Evolutionary conservation across 1,284 basidiomycete species (phyloP).

Genomic region (Salmacisia buchloeana): DNA sequence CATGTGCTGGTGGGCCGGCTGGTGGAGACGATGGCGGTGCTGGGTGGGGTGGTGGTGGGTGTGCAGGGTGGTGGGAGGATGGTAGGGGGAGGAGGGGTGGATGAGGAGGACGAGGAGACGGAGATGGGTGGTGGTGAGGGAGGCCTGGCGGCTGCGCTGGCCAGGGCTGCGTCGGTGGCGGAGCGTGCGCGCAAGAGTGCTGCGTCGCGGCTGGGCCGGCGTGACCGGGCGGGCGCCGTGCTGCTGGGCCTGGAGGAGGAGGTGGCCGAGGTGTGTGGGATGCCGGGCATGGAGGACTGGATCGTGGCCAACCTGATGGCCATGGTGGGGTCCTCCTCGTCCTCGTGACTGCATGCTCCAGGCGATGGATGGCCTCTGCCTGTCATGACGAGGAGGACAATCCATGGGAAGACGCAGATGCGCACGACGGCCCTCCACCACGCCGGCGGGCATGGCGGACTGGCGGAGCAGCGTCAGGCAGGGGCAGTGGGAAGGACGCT

Average conservation of each 20-base stretch:
- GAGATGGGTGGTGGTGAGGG: conserved; percentile 61
- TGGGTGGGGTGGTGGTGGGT: conserved; percentile 75
- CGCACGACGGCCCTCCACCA: no score
- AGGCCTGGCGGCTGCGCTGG: background rate
- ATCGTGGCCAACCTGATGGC: background rate
- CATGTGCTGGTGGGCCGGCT: conserved; percentile 66
- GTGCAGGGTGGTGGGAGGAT: conserved; percentile 49
- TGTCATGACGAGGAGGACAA: no score
- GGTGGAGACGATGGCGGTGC: conserved; percentile 73
- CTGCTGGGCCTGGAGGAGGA: background rate
- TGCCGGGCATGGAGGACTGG: conserved; percentile 7
- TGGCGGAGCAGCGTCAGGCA: no score
- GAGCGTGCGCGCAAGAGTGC: background rate
- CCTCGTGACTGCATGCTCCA: no score
- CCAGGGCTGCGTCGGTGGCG: background rate
- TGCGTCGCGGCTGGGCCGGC: background rate
- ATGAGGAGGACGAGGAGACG: conserved; percentile 62
- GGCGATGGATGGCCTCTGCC: no score
- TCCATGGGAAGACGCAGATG: no score
- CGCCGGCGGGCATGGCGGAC: no score
- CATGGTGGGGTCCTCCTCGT: background rate
- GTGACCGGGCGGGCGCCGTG: background rate
- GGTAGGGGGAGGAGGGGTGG: conserved; percentile 60
- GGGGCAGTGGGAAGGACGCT: no score
- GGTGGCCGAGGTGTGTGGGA: background rate